Conservation (phyloP, 495 filamentous ascomycete genomes). For the Lepraria neglecta region DNA sequence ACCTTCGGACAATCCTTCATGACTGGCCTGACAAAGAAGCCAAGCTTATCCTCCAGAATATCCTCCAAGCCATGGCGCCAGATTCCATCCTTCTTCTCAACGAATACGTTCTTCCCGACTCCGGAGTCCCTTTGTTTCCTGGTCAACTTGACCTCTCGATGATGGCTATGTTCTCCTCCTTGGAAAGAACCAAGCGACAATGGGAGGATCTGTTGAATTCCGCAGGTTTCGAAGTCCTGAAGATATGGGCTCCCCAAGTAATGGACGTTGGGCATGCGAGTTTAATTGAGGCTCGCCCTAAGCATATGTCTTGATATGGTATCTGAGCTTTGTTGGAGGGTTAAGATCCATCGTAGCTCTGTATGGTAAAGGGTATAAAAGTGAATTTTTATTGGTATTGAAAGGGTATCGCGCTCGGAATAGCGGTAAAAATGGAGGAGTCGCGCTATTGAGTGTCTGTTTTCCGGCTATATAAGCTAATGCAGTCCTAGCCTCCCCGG, state of each 20-base stretch:
- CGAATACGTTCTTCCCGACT: conserved; percentile 39
- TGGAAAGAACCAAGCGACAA: conserved; percentile 12
- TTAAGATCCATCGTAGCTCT: no score
- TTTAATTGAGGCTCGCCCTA: no score
- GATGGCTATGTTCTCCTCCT: conserved; percentile 11
- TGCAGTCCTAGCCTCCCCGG: no score
- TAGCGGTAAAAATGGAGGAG: no score
- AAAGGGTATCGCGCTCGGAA: no score
- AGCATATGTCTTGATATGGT: no score
- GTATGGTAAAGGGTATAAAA: no score
- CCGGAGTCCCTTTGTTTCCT: conserved; percentile 16
- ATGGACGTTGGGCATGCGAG: no score
- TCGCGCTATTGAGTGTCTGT: no score
- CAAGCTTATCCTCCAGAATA: conserved; percentile 35
- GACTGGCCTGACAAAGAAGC: conserved; percentile 41
- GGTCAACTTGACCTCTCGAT: conserved; percentile 22
- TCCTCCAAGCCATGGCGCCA: conserved; percentile 33
- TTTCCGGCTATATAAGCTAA: no score
- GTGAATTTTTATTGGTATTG: no score
- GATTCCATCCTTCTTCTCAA: conserved; percentile 42
- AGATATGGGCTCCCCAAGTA: conserved; percentile 9
- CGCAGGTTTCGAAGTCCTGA: conserved; percentile 12
- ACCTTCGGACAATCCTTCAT: conserved; percentile 44
- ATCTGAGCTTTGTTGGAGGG: no score
- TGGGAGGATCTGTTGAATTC: conserved; percentile 9